phyloP scores from a whole-genome alignment of 305 asterid genomes.

The Plantago rigida region DNA sequence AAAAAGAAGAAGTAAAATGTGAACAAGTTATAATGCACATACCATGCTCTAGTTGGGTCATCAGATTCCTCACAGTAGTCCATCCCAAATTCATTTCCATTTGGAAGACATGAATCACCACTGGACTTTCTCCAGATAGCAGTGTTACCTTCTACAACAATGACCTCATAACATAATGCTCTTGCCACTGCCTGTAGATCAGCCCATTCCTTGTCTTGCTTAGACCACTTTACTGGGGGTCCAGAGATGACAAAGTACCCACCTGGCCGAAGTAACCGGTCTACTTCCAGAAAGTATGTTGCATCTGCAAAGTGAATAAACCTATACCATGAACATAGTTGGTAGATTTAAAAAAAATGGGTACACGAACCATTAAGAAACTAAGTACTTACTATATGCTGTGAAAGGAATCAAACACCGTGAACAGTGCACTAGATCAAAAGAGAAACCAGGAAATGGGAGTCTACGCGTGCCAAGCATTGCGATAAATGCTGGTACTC shows the following conservation, averaged over 20 bases:
- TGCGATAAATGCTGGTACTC: slow-evolving; percentile 90
- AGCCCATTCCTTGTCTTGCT: slow-evolving; percentile 93
- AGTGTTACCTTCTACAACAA: slow-evolving; percentile 91
- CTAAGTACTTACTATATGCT: slow-evolving; percentile 65
- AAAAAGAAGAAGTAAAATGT: neutral
- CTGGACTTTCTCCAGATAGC: slow-evolving; percentile 86
- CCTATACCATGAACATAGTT: slow-evolving; percentile 27
- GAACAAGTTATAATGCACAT: slow-evolving; percentile 18
- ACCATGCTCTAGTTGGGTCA: slow-evolving; percentile 84
- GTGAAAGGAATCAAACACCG: slow-evolving; percentile 93
- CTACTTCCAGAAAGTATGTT: slow-evolving; percentile 91
- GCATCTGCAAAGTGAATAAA: slow-evolving; percentile 57
- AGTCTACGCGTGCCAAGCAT: slow-evolving; percentile 97
- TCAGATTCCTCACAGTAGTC: slow-evolving; percentile 62
- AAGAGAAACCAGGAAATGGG: slow-evolving; percentile 82
- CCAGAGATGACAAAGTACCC: slow-evolving; percentile 92
- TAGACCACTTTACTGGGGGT: slow-evolving; percentile 93
- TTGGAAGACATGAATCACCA: slow-evolving; percentile 67
- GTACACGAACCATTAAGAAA: slow-evolving; percentile 13
- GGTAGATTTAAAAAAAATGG: slow-evolving; percentile 19
- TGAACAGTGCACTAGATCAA: slow-evolving; percentile 93
- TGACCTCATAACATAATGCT: slow-evolving; percentile 76
- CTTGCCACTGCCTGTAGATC: slow-evolving; percentile 89
- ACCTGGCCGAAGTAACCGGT: slow-evolving; percentile 92
- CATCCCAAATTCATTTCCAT: slow-evolving; percentile 70